Evolutionary conservation across 2,329 filamentous ascomycete species (phyloP), one percentile per base, ranked within the genome.

Genomic region (Fusarium tupiense): DNA sequence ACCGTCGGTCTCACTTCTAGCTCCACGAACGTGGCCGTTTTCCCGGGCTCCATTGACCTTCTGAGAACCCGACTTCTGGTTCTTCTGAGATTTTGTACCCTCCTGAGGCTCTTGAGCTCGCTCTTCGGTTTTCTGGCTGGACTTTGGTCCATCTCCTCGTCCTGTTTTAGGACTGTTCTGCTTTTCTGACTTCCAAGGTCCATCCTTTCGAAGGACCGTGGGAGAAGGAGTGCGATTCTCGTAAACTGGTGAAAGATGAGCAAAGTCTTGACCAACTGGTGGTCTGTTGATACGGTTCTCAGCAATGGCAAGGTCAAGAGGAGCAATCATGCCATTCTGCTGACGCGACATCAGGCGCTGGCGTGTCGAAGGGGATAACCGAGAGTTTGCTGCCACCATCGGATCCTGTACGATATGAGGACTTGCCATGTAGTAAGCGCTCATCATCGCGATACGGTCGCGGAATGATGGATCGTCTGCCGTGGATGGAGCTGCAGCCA

Each of bases 221-320:
- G 93, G 92, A 4, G 93, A 94, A 6, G 92, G 91, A 1, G 91
- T 92, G n/a, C 88, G 87, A 11, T 89, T 88, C 82, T 95, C 93
- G 61, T 92, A 92, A 2, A 95, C 93, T 1, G 93, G 93, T 1
- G 93, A 95, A 5, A 95, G 85, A 74, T 87, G 88, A 47, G 86
- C 85, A 57, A 85, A 78, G 14, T 89, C 88, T 16, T 75, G 69
- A 20, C 76, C 75, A 29, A 77, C 61, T 14, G 83, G 81, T 7
- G 83, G 81, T 9, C 81, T 78, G 60, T 83, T 81, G 17, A 84
- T 75, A 29, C 83, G 81, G 26, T 83, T 82, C 38, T 86, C 85
- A 8, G 85, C 83, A 44, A 87, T 86, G 3, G 88, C 88, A 20
- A 90, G 84, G 74, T 91, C 89, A 24, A 90, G 81, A 12, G 89